phyloP scores from a whole-genome alignment of 75 land plant genomes.

The Picea sitchensis region DNA sequence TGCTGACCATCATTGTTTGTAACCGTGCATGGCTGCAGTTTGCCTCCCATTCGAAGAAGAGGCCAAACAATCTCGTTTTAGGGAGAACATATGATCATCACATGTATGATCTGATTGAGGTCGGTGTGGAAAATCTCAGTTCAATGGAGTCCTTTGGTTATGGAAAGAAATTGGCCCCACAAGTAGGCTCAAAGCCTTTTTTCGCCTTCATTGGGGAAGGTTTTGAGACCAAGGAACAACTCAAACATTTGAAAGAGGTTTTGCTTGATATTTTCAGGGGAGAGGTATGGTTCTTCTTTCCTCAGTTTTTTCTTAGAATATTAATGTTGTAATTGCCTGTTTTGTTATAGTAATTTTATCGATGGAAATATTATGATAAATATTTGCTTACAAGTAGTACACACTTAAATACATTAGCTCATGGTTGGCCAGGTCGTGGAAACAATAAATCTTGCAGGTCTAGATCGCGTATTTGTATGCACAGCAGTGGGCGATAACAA shows the following conservation, averaged over 20 bases:
- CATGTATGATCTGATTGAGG: conserved; percentile 90
- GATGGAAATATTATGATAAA: background rate
- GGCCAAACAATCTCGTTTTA: conserved; percentile 83
- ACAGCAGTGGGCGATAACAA: conserved; percentile 57
- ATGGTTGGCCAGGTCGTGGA: conserved; percentile 57
- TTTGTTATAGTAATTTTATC: background rate
- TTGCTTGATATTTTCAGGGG: conserved; percentile 85
- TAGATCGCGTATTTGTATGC: conserved; percentile 76
- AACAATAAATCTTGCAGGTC: conserved; percentile 73
- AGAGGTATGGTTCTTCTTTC: conserved; percentile 42
- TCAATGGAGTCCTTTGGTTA: conserved; percentile 48
- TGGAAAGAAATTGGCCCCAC: conserved; percentile 73
- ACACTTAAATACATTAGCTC: background rate
- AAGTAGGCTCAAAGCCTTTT: conserved; percentile 85
- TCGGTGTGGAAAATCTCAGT: conserved; percentile 79
- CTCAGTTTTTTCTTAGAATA: background rate
- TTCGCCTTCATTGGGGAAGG: conserved; percentile 86
- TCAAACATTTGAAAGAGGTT: conserved; percentile 86
- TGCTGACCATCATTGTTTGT: background rate
- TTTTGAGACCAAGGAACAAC: conserved; percentile 69
- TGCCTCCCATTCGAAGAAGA: conserved; percentile 94
- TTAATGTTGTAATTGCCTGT: background rate
- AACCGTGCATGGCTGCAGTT: conserved; percentile 36
- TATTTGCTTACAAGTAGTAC: background rate
- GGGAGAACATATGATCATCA: conserved; percentile 91